Conservation (phyloP, 2,329 filamentous ascomycete genomes). For the Fusarium pilosicola region DNA sequence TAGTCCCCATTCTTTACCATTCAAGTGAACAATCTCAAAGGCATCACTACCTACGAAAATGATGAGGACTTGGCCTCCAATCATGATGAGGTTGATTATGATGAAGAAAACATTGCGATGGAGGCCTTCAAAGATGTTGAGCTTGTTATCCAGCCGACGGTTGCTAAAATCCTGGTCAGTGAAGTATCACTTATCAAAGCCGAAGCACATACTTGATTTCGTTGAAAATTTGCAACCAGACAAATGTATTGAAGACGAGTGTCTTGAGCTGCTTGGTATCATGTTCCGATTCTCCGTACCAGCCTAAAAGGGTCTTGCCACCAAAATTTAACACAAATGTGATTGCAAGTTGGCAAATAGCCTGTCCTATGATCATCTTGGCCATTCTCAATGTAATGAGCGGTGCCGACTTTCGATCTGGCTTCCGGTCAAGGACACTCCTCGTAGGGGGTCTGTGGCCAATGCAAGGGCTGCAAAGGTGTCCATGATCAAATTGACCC, state of each 20-base stretch:
- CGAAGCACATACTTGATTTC: constrained; percentile 66
- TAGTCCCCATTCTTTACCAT: constrained; percentile 81
- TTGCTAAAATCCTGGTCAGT: constrained; percentile 70
- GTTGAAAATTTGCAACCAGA: constrained; percentile 80
- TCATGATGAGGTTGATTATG: constrained; percentile 81
- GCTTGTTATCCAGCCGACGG: constrained; percentile 80
- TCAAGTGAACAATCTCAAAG: constrained; percentile 72
- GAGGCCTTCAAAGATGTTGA: constrained; percentile 89
- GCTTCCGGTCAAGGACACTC: constrained; percentile 65
- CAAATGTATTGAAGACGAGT: constrained; percentile 75
- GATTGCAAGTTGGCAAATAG: constrained; percentile 67
- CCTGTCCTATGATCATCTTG: constrained; percentile 72
- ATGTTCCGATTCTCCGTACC: constrained; percentile 46
- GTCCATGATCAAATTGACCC: constrained; percentile 74
- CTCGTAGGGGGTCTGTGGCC: constrained; percentile 71
- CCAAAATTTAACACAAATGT: constrained; percentile 71
- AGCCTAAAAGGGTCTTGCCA: constrained; percentile 63
- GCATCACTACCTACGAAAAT: constrained; percentile 82
- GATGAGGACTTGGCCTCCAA: constrained; percentile 85
- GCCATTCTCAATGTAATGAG: constrained; percentile 76
- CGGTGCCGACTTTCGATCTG: constrained; percentile 72
- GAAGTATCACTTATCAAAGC: constrained; percentile 60
- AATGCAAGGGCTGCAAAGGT: constrained; percentile 71
- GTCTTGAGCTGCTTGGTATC: constrained; percentile 59
- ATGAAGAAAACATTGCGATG: constrained; percentile 84